phyloP scores from a whole-genome alignment of 2,329 filamentous ascomycete genomes.

The Pestalotiopsis sp. region DNA sequence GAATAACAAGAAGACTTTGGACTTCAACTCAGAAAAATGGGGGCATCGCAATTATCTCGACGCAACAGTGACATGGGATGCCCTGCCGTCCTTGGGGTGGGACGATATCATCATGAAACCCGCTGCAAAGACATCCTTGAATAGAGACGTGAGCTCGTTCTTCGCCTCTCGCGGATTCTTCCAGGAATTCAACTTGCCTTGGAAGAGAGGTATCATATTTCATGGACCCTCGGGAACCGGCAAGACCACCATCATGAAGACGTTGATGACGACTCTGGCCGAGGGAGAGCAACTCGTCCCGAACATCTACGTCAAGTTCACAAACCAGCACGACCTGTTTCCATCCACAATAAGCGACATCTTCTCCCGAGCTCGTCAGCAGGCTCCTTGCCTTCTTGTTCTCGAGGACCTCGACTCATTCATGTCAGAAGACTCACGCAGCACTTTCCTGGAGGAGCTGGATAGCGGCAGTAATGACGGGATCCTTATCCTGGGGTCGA shows the following conservation, averaged over 20 bases:
- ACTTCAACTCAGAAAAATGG: not conserved
- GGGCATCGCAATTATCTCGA: not conserved
- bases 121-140: not conserved
- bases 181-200: not conserved
- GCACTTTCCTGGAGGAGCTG: not conserved
- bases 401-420: not conserved
- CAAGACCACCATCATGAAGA: not conserved
- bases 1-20: not conserved
- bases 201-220: not conserved
- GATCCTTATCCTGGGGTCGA: too few relatives aligned
- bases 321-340: not conserved
- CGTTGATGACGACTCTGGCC: not conserved
- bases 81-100: not conserved
- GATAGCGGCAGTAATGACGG: not conserved
- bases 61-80: not conserved
- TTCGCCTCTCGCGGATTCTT: not conserved
- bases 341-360: not conserved
- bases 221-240: not conserved
- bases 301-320: not conserved
- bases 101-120: not conserved
- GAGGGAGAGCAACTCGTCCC: not conserved
- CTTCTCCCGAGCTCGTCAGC: not conserved
- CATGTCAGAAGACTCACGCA: not conserved
- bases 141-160: not conserved
- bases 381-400: not conserved